A percentile compares a stretch with the other conserved stretches of the same genome.
These are phyloP conservation scores for Anethum foeniculum DNA, from an alignment of 140 eudicot genomes.

Conservation along the genomic window DNA sequence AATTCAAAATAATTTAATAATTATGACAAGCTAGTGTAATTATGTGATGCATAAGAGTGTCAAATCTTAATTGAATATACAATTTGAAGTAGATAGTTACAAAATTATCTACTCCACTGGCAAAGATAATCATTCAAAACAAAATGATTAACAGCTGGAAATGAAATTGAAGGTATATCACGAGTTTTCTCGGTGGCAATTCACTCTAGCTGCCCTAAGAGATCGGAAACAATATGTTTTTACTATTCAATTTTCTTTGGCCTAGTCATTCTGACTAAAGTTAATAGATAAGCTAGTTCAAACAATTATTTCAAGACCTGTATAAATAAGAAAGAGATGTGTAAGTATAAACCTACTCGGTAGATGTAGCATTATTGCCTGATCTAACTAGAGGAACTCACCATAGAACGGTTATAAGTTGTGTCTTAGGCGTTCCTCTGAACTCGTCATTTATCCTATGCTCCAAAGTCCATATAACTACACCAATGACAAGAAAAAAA, in stretches of 20 bases:
- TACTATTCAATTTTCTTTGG: not conserved
- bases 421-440: conserved; percentile 47
- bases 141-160: not conserved
- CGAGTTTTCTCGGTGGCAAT: not conserved
- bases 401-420: conserved; percentile 49
- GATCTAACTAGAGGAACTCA: conserved; percentile 17
- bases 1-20: too few relatives aligned
- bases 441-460: conserved; percentile 58
- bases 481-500: conserved; percentile 33
- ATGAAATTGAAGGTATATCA: not conserved
- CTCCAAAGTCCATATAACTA: conserved; percentile 52
- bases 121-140: not conserved
- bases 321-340: not conserved
- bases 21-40: not conserved
- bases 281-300: not conserved
- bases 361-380: not conserved
- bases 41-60: not conserved
- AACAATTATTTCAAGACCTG: not conserved
- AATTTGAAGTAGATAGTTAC: not conserved
- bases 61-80: not conserved
- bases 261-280: conserved; percentile 1
- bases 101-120: not conserved
- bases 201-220: not conserved
- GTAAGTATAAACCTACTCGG: not conserved
- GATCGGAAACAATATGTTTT: not conserved